Conservation (phyloP, 2,329 filamentous ascomycete species). For the Aspergillus fijiensis region DNA sequence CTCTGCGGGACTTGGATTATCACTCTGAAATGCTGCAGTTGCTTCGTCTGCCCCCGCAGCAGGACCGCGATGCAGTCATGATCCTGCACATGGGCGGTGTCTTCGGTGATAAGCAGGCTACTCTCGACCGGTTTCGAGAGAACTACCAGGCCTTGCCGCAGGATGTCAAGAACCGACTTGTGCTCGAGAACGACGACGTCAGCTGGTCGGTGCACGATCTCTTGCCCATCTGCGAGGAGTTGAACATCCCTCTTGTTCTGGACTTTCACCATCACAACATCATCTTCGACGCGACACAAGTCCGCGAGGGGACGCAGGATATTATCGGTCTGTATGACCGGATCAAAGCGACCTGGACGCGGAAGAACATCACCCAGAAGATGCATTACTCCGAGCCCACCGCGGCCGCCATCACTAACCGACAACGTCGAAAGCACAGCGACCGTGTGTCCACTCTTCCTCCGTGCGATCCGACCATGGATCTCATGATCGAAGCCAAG, state of each 20-base stretch:
- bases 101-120: constrained; percentile 81
- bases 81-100: constrained; percentile 90
- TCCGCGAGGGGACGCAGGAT: constrained; percentile 82
- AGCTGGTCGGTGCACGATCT: constrained; percentile 90
- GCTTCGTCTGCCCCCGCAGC: constrained; percentile 72
- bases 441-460: constrained; percentile 76
- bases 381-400: constrained; percentile 94
- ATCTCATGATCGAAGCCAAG: constrained; percentile 99
- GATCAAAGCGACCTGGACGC: constrained; percentile 79
- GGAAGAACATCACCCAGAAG: constrained; percentile 84
- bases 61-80: constrained; percentile 85
- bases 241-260: constrained; percentile 89
- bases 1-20: constrained; percentile 80
- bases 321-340: constrained; percentile 72
- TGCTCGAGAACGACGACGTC: constrained; percentile 93
- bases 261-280: constrained; percentile 98
- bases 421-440: constrained; percentile 81
- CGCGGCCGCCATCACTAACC: constrained; percentile 70
- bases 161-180: constrained; percentile 74
- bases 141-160: constrained; percentile 69
- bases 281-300: constrained; percentile 68
- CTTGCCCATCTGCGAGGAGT: constrained; percentile 83
- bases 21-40: constrained; percentile 82
- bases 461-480: constrained; percentile 79
- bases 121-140: constrained; percentile 71